Evolutionary conservation across 2,329 filamentous ascomycete species (phyloP).

Genomic region (Ramularia endophylla): DNA sequence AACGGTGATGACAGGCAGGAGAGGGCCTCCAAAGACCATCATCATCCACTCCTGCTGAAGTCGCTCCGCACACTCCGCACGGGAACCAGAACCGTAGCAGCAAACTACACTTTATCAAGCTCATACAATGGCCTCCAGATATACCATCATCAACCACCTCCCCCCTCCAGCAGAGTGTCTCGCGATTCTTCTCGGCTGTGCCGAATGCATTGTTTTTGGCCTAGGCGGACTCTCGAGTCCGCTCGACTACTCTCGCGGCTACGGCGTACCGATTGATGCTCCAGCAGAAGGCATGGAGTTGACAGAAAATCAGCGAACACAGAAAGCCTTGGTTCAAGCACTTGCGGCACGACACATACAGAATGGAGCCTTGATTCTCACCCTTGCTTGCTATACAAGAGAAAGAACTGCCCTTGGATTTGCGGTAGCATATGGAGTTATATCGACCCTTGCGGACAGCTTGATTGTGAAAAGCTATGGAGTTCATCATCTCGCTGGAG

Average conservation of each 20-base stretch:
- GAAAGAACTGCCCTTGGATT: conserved; percentile 28
- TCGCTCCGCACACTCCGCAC: too few species aligned
- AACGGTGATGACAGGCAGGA: too few species aligned
- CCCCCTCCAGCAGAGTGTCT: conserved; percentile 32
- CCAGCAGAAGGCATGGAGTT: conserved; percentile 7
- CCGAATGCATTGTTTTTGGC: conserved; percentile 30
- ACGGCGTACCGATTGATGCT: conserved; percentile 27
- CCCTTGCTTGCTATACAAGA: conserved; percentile 27
- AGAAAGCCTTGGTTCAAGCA: conserved; percentile 24
- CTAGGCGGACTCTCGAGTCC: conserved; percentile 31
- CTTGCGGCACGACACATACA: conserved; percentile 29
- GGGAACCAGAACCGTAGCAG: neutral
- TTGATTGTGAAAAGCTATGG: conserved; percentile 27
- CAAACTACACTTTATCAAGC: too few species aligned
- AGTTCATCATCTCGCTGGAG: conserved; percentile 20
- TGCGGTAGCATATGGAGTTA: conserved; percentile 19
- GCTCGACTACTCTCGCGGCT: conserved; percentile 28
- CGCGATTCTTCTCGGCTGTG: conserved; percentile 30
- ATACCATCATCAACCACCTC: conserved; percentile 23
- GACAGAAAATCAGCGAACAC: conserved; percentile 19
- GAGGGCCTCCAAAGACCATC: too few species aligned
- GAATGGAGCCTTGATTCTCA: conserved; percentile 27
- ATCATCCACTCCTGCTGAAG: too few species aligned
- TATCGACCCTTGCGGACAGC: conserved; percentile 28
- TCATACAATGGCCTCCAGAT: conserved; percentile 14